These are phyloP conservation scores for Prosopis cineraria DNA, from an alignment of 306 rosid species.

Conservation along the genomic window DNA sequence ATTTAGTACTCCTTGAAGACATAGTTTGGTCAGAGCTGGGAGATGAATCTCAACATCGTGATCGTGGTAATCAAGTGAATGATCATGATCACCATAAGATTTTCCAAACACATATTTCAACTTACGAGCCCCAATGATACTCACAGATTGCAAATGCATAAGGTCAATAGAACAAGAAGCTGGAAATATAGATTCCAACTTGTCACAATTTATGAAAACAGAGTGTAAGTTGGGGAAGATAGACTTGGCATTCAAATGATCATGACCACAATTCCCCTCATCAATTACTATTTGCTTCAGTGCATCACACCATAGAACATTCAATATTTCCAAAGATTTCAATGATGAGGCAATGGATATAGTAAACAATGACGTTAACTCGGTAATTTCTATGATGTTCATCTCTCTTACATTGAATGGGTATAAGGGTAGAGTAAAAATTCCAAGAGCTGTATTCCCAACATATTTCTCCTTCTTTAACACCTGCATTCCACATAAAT, in stretches of 20 bases:
- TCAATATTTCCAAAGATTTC: slow-evolving; percentile 13
- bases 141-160: not conserved
- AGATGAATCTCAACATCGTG: not conserved
- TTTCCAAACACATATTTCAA: not conserved
- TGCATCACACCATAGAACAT: not conserved
- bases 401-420: not conserved
- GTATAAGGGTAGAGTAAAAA: slow-evolving; percentile 11
- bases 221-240: too few relatives aligned
- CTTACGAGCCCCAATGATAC: not conserved
- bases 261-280: not conserved
- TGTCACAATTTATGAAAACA: not conserved
- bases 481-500: too few relatives aligned
- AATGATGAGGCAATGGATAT: not conserved
- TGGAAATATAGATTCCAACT: slow-evolving; percentile 5
- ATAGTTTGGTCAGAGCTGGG: not conserved
- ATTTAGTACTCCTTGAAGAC: not conserved
- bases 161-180: slow-evolving; percentile 8
- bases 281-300: not conserved
- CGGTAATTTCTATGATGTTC: not conserved
- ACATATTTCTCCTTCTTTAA: too few relatives aligned
- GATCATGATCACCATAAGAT: not conserved
- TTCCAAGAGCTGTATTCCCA: too few relatives aligned
- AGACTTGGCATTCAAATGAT: too few relatives aligned
- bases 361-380: slow-evolving; percentile 6
- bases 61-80: not conserved